A percentile compares a stretch with the other conserved stretches of the same genome.
These are phyloP conservation scores for Tylopilus vinaceipallidus DNA, from an alignment of 768 basidiomycete species.

Conservation along the genomic window DNA sequence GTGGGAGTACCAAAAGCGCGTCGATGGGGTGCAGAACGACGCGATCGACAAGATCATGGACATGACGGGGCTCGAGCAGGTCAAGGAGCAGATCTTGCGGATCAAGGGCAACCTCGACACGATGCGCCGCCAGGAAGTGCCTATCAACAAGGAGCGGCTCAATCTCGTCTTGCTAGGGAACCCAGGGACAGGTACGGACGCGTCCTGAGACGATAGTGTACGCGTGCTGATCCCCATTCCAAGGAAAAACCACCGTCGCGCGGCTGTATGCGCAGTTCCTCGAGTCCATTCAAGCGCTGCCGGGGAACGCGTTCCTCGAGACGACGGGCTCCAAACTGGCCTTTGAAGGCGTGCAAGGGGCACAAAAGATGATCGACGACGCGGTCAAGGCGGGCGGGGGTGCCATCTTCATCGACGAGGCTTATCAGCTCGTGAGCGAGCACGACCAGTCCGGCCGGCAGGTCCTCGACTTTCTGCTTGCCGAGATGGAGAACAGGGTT, in stretches of 20 bases:
- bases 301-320: constrained; percentile 55
- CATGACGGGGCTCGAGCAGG: constrained; percentile 66
- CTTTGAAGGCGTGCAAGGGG: constrained; percentile 53
- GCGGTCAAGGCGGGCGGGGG: constrained; percentile 59
- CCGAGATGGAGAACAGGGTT: constrained; percentile 72
- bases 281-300: constrained; percentile 51
- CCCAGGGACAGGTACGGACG: constrained; percentile 65
- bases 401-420: constrained; percentile 70
- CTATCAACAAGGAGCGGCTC: constrained; percentile 54
- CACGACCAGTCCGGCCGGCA: constrained; percentile 50
- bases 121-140: constrained; percentile 48
- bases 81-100: constrained; percentile 57
- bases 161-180: constrained; percentile 67
- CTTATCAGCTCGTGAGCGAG: constrained; percentile 60
- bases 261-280: constrained; percentile 64
- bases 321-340: constrained; percentile 63
- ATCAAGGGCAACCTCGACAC: constrained; percentile 61
- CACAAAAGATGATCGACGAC: constrained; percentile 51
- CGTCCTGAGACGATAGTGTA: neutral
- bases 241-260: constrained; percentile 72
- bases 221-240: neutral
- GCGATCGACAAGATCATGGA: constrained; percentile 67
- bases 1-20: constrained; percentile 58
- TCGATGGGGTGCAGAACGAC: constrained; percentile 49
- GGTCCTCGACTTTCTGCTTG: constrained; percentile 68